Evolutionary conservation across 345 rosid genomes (phyloP), one percentile per base, ranked within the genome.

Genomic region (Diplotaxis tenuifolia): DNA sequence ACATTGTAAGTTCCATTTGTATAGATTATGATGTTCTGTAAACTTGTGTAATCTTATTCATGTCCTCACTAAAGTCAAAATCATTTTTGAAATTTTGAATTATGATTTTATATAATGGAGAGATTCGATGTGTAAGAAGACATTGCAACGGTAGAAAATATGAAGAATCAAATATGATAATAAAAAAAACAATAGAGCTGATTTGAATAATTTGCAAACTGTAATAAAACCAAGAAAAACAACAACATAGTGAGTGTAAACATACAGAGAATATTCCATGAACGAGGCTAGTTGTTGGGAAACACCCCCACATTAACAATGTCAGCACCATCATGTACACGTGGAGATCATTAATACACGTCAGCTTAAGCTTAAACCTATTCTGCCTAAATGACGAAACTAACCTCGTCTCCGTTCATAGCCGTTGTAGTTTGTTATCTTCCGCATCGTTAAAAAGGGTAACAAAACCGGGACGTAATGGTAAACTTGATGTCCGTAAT

Each of bases 231-330:
- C 14, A 11, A 34, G 47, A 27, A n/a, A 62, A 67, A 67, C 9
- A 68, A 32, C 71, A 70, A 70, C 3, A 32, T 29, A 21, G 63
- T 72, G 80, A 80, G 85, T 71, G 78, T 76, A 68, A 73, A 12
- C 59, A 5, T 74, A 69, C 63, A 65, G 75, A 75, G 67, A 73
- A 83, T 76, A 80, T 80, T 72, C 74, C 62, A 58, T 73, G 62
- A 77, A 77, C 80, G 80, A 77, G 76, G 76, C 66, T 5, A 45
- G 53, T 64, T n/a, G 75, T 47, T 47, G 66, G 80, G 71, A 72
- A 75, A 75, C 77, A 23, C 73, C 42, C 16, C 34, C 62, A 73
- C 74, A 63, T 77, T 62, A n/a, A 20, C 1, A 57, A 45, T 69
- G 74, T 75, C 79, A 75, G 70, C 40, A 40, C 36, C 58, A 47